Evolutionary conservation across 257 asterid genomes (phyloP).

Genomic region (Nicotiana benthamiana): DNA sequence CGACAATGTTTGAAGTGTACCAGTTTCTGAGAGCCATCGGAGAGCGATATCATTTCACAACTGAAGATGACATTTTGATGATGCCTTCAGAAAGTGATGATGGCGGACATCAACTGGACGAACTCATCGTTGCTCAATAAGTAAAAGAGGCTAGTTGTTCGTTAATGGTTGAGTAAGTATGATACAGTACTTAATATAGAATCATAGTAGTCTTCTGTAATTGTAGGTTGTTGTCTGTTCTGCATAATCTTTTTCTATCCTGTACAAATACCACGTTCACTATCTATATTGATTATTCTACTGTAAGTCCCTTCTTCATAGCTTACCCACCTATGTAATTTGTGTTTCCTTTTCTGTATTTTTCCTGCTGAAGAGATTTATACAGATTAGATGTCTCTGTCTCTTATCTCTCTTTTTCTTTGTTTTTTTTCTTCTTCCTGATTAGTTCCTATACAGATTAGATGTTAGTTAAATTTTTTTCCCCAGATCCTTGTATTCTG

Average conservation of each 20-base stretch:
- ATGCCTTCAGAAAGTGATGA: constrained; percentile 42
- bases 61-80: constrained; percentile 57
- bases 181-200: constrained; percentile 4
- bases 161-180: neutral
- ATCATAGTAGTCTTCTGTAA: constrained; percentile 18
- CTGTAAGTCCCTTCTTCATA: neutral
- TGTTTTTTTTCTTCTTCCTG: neutral
- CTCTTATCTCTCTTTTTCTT: neutral
- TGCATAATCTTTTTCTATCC: constrained; percentile 2
- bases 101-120: constrained; percentile 38
- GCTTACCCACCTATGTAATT: neutral
- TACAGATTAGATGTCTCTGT: neutral
- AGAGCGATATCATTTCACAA: constrained; percentile 45
- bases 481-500: neutral
- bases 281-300: neutral
- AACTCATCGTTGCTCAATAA: constrained; percentile 80
- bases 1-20: constrained; percentile 83
- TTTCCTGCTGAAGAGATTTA: constrained; percentile 1
- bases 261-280: constrained; percentile 5
- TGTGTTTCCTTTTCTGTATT: neutral
- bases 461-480: neutral
- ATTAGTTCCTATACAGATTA: neutral
- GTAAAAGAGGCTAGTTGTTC: constrained; percentile 14
- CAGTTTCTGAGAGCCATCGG: constrained; percentile 75
- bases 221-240: neutral